These are phyloP conservation scores for Bassia scoparia DNA, from an alignment of 148 eudicot species.

Conservation along the genomic window DNA sequence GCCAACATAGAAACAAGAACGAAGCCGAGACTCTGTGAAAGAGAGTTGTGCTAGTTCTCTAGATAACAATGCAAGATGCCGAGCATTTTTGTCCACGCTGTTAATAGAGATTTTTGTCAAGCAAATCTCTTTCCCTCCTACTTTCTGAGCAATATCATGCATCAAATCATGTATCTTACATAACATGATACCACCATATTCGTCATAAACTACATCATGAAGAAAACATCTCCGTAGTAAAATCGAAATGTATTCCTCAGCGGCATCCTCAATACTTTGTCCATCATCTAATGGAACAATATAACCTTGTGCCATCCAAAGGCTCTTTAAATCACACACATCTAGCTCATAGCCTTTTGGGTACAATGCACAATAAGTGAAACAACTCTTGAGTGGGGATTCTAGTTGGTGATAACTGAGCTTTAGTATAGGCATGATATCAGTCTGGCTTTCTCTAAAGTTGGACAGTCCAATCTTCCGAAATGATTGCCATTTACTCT, in stretches of 20 bases:
- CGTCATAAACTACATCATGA: background rate
- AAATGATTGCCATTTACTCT: background rate
- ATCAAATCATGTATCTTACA: constrained; percentile 20
- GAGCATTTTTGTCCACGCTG: background rate
- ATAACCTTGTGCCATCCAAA: constrained; percentile 3
- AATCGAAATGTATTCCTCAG: background rate
- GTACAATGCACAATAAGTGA: background rate
- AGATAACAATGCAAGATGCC: background rate
- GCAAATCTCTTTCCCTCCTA: background rate
- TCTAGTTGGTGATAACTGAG: background rate
- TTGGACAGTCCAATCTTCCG: background rate
- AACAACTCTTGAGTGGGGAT: background rate
- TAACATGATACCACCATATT: background rate
- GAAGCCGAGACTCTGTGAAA: too few species aligned
- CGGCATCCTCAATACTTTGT: background rate
- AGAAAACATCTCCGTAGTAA: background rate
- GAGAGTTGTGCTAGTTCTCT: too few species aligned
- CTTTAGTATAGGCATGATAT: background rate
- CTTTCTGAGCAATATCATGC: constrained; percentile 3
- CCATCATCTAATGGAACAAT: background rate
- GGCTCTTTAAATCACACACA: background rate
- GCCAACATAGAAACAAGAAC: background rate
- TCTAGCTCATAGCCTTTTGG: background rate
- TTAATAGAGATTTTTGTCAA: background rate
- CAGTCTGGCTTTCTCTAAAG: background rate